Conservation (phyloP, 1,139 yeast species). For the Pichia cactophila region DNA sequence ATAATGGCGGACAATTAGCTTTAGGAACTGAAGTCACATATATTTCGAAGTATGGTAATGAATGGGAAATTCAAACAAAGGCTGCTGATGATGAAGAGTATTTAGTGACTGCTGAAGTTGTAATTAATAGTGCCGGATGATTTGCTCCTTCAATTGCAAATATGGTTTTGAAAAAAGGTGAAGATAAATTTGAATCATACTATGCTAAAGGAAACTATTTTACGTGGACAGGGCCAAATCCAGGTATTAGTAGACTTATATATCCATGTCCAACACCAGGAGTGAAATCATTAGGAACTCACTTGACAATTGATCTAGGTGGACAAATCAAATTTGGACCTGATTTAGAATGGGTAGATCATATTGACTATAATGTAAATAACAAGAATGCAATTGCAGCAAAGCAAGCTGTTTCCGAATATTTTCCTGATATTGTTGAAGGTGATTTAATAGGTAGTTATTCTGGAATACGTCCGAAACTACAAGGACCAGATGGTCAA, state of each 20-base stretch:
- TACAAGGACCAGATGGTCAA: constrained; percentile 38
- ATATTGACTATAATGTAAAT: constrained; percentile 42
- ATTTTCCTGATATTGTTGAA: constrained; percentile 51
- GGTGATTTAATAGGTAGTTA: constrained; percentile 58
- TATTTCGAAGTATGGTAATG: constrained; percentile 27
- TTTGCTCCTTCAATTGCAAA: constrained; percentile 65
- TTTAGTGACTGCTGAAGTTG: constrained; percentile 44
- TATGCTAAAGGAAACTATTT: constrained; percentile 86
- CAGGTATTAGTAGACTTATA: constrained; percentile 40
- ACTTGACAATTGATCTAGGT: constrained; percentile 74
- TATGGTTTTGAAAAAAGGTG: constrained; percentile 54
- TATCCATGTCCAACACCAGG: constrained; percentile 69
- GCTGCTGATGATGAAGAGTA: constrained; percentile 32
- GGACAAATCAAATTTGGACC: constrained; percentile 85
- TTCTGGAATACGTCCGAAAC: constrained; percentile 78
- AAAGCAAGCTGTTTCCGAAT: constrained; percentile 48
- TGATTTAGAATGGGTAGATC: constrained; percentile 72
- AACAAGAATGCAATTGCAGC: constrained; percentile 46
- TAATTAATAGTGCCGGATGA: constrained; percentile 75
- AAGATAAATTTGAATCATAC: constrained; percentile 38
- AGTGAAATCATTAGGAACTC: constrained; percentile 76
- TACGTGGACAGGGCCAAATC: constrained; percentile 37
- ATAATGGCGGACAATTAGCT: constrained; percentile 50
- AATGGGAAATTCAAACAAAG: background rate
- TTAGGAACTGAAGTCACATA: constrained; percentile 50